Conservation (phyloP, 2,329 filamentous ascomycete genomes). For the Cryoendolithus antarcticus region DNA sequence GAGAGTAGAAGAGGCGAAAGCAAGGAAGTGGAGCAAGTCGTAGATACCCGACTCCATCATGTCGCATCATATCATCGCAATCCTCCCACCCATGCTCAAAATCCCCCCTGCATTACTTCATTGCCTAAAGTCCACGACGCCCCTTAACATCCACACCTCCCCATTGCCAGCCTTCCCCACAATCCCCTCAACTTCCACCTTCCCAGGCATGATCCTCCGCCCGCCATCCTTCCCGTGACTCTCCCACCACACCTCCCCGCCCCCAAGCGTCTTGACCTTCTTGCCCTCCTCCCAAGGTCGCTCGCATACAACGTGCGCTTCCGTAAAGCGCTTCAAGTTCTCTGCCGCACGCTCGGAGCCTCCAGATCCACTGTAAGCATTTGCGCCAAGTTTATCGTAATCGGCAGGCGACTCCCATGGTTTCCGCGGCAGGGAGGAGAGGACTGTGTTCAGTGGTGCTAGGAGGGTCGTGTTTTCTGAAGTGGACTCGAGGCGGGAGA, state of each 20-base stretch:
- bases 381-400: constrained; percentile 52
- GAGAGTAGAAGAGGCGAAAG: no score
- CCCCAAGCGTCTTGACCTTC: constrained; percentile 56
- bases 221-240: constrained; percentile 53
- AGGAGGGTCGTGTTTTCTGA: constrained; percentile 67
- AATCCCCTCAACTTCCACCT: constrained; percentile 63
- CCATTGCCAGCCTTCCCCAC: constrained; percentile 73
- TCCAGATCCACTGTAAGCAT: constrained; percentile 62
- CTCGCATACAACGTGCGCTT: constrained; percentile 65
- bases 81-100: no score
- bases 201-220: constrained; percentile 63
- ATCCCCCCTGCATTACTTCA: no score
- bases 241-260: constrained; percentile 73
- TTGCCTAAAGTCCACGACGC: constrained; percentile 41
- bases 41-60: no score
- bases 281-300: constrained; percentile 63
- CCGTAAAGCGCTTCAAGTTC: constrained; percentile 71
- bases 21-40: no score
- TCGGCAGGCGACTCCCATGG: constrained; percentile 73
- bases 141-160: constrained; percentile 68
- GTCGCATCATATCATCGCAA: neutral
- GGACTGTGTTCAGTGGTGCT: constrained; percentile 71
- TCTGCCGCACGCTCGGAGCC: constrained; percentile 63
- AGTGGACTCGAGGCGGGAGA: constrained; percentile 54
- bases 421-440: constrained; percentile 68